Evolutionary conservation across 306 rosid species (phyloP).

Genomic region (Ormosia semicastrata): DNA sequence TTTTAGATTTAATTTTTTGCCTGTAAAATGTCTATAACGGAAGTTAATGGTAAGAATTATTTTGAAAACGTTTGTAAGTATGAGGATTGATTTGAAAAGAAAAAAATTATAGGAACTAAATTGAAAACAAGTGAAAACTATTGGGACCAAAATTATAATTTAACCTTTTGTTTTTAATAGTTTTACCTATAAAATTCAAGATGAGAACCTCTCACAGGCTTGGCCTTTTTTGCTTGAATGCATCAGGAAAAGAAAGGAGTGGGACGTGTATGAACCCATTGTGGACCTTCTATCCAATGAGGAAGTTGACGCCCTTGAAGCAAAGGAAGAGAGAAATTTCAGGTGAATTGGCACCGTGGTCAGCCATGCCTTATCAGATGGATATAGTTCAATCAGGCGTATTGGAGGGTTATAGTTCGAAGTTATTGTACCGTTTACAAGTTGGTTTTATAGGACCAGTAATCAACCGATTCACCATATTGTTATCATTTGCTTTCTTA

Average conservation of each 20-base stretch:
- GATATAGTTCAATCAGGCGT: not conserved
- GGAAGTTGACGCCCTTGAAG: constrained; percentile 94
- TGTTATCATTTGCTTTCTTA: not conserved
- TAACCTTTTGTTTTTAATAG: not conserved
- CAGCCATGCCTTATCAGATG: not conserved
- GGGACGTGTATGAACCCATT: constrained; percentile 89
- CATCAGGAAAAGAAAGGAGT: constrained; percentile 94
- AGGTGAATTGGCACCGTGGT: constrained; percentile 34
- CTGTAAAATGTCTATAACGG: too few species aligned
- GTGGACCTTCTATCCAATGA: constrained; percentile 90
- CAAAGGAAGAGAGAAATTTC: constrained; percentile 81
- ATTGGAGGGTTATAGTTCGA: not conserved
- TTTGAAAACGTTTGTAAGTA: not conserved
- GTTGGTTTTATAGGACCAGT: not conserved
- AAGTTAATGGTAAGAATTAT: too few species aligned
- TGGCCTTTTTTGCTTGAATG: constrained; percentile 33
- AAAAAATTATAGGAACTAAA: not conserved
- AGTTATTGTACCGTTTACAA: not conserved
- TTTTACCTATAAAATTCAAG: not conserved
- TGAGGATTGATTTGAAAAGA: not conserved
- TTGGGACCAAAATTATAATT: not conserved
- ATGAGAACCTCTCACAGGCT: constrained; percentile 14
- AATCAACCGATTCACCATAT: not conserved
- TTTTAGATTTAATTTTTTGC: too few species aligned
- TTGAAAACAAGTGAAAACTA: not conserved